These are phyloP conservation scores for Vaucheria bursata DNA, from an alignment of 352 stramenopile species.

Conservation along the genomic window DNA sequence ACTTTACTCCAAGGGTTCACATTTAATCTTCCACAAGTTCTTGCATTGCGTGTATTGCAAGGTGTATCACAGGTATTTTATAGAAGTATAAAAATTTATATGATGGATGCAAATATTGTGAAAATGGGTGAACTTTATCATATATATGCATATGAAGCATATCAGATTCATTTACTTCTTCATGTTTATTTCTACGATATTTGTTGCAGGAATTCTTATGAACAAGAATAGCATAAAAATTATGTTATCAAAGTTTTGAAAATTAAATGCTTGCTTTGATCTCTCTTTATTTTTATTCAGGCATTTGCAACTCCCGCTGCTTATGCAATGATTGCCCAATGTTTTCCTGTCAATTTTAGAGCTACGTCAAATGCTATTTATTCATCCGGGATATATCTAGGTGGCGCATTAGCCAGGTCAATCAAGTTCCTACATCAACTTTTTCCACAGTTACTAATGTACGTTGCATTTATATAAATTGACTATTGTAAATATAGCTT, in stretches of 20 bases:
- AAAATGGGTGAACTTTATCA: too few relatives aligned
- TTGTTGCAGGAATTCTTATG: too few relatives aligned
- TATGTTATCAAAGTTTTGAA: too few relatives aligned
- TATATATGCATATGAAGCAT: too few relatives aligned
- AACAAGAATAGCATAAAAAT: too few relatives aligned
- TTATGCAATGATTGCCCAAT: constrained; percentile 47
- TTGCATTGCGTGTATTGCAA: constrained; percentile 44
- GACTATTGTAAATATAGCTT: background rate
- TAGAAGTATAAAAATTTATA: too few relatives aligned
- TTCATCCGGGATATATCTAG: constrained; percentile 49
- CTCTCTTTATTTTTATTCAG: too few relatives aligned
- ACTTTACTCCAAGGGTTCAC: constrained; percentile 25
- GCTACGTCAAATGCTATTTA: constrained; percentile 50
- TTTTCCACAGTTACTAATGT: too few relatives aligned
- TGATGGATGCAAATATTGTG: background rate
- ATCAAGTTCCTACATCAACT: too few relatives aligned
- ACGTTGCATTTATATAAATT: too few relatives aligned
- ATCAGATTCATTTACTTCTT: background rate
- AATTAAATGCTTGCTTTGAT: too few relatives aligned
- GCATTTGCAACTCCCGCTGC: constrained; percentile 38
- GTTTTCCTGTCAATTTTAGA: constrained; percentile 36
- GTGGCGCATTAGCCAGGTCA: constrained; percentile 41
- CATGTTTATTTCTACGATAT: background rate
- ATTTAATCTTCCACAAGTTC: constrained; percentile 24
- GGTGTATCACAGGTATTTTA: constrained; percentile 45